Evolutionary conservation across 495 filamentous ascomycete species (phyloP), one percentile per base, ranked within the genome.

Genomic region (Aspergillus homomorphus): DNA sequence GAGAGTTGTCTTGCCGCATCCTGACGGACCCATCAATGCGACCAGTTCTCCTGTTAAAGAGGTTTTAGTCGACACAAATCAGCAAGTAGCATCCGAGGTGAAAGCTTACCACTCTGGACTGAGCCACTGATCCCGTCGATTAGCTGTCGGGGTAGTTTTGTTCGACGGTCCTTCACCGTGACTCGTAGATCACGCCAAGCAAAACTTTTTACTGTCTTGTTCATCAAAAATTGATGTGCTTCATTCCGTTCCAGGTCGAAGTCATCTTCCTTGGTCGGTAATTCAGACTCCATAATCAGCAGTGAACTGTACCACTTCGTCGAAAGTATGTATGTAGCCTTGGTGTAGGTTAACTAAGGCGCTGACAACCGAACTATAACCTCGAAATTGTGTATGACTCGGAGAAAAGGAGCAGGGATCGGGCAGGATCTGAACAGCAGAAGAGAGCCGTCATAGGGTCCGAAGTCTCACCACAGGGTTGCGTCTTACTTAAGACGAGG

Each of bases 1-100:
- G 5, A 92, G 79, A 0, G 88, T 91, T 1, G 89, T 91, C 65
- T 93, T 93, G 49, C 89, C 89, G 58, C 79, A 86, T 48, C 88
- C 87, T 22, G 83, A 87, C 0, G 87, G 87, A 43, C 89, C 89
- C 87, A 92, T 91, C 12, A 92, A 62, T 20, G 89, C 89, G 56
- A 88, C 75, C 45, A 92, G 71, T 62, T 91, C 86, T 41, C 89
- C 89, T 85, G 61, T 22, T 43, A 16, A n/a, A 8, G 42, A 53
- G 62, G 46, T 51, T 63, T n/a, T 14, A 18, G 43, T 51, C 33
- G 48, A 16, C 3, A 51, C 18, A 23, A 41, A 38, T 48, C 3
- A 28, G n/a, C 48, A n/a, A 18, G 12, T 22, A 16, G 1, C 7
- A 5, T 2, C n/a, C 23, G 55, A 62, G 55, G 43, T n/a, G 22